Evolutionary conservation across 371 early-diverging fungal species (phyloP).

Genomic region (Batkoa obscura): DNA sequence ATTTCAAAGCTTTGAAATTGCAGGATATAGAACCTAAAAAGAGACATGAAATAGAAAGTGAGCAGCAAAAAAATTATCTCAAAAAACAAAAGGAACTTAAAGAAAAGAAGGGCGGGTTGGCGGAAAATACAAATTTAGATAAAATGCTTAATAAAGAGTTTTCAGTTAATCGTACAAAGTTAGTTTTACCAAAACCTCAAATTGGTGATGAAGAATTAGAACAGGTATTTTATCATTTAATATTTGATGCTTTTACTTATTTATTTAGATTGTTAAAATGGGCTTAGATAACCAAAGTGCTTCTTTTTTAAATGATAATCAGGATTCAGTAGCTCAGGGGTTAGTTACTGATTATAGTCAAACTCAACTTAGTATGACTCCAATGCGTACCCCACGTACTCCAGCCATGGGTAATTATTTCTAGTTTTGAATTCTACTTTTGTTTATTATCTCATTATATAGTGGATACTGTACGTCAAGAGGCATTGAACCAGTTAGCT

Average conservation of each 20-base stretch:
- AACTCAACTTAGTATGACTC: not conserved
- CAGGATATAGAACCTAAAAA: slow-evolving; percentile 64
- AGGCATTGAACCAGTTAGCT: slow-evolving; percentile 67
- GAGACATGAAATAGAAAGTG: slow-evolving; percentile 45
- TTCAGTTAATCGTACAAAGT: slow-evolving; percentile 47
- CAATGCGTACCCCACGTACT: slow-evolving; percentile 49
- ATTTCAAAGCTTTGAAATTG: slow-evolving; percentile 27
- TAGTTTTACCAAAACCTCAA: slow-evolving; percentile 80
- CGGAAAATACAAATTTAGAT: slow-evolving; percentile 27
- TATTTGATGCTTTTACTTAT: not conserved
- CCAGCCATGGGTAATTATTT: slow-evolving; percentile 28
- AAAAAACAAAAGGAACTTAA: slow-evolving; percentile 53
- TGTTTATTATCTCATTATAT: not conserved
- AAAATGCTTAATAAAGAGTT: slow-evolving; percentile 49
- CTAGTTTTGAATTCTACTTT: not conserved
- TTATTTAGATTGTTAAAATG: slow-evolving; percentile 50
- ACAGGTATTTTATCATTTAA: slow-evolving; percentile 13
- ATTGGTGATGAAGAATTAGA: slow-evolving; percentile 79
- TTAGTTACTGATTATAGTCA: slow-evolving; percentile 7
- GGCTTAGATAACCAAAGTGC: slow-evolving; percentile 68
- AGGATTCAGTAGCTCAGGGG: slow-evolving; percentile 8
- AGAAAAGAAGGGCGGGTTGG: slow-evolving; percentile 24
- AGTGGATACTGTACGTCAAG: slow-evolving; percentile 48
- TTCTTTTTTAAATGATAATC: slow-evolving; percentile 31
- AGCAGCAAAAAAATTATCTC: slow-evolving; percentile 44